Evolutionary conservation across 805 yeast species (phyloP).

Genomic region (Debaryomyces castellii): DNA sequence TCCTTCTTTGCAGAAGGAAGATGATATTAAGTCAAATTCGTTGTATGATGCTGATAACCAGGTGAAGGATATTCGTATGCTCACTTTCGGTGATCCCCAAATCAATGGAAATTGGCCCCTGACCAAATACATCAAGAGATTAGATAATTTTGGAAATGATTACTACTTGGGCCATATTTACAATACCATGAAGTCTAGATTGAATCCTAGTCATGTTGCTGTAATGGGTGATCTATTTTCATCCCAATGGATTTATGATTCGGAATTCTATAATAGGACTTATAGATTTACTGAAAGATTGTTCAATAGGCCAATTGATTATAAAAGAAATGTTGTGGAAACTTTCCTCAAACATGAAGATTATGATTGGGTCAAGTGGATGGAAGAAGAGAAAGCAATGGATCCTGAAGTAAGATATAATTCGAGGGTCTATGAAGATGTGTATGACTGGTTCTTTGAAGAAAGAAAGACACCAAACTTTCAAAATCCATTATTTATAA

Average conservation of each 20-base stretch:
- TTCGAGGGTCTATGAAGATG: slow-evolving; percentile 48
- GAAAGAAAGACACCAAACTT: slow-evolving; percentile 28
- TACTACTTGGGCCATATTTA: slow-evolving; percentile 84
- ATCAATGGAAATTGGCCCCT: slow-evolving; percentile 82
- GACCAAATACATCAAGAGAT: slow-evolving; percentile 67
- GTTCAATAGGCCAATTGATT: slow-evolving; percentile 57
- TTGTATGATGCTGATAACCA: slow-evolving; percentile 9
- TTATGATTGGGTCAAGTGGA: slow-evolving; percentile 53
- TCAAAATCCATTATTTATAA: slow-evolving; percentile 68
- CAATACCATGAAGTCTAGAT: slow-evolving; percentile 56
- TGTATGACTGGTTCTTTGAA: slow-evolving; percentile 62
- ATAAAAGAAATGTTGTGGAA: slow-evolving; percentile 49
- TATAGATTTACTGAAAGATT: slow-evolving; percentile 69
- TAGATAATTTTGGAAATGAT: slow-evolving; percentile 91
- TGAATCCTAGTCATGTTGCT: slow-evolving; percentile 76
- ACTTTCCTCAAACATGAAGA: slow-evolving; percentile 49
- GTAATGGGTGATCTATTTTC: slow-evolving; percentile 93
- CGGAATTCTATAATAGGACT: slow-evolving; percentile 81
- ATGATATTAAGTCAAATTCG: slow-evolving; percentile 7
- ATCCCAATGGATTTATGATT: slow-evolving; percentile 91
- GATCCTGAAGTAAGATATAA: slow-evolving; percentile 33
- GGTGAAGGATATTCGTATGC: slow-evolving; percentile 55
- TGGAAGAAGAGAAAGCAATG: slow-evolving; percentile 40
- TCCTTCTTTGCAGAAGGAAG: slow-evolving; percentile 12
- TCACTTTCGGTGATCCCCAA: slow-evolving; percentile 96